A percentile compares a stretch with the other conserved stretches of the same genome.
Evolutionary conservation across 306 rosid genomes (phyloP).

Genomic region (Casuarina equisetifolia): DNA sequence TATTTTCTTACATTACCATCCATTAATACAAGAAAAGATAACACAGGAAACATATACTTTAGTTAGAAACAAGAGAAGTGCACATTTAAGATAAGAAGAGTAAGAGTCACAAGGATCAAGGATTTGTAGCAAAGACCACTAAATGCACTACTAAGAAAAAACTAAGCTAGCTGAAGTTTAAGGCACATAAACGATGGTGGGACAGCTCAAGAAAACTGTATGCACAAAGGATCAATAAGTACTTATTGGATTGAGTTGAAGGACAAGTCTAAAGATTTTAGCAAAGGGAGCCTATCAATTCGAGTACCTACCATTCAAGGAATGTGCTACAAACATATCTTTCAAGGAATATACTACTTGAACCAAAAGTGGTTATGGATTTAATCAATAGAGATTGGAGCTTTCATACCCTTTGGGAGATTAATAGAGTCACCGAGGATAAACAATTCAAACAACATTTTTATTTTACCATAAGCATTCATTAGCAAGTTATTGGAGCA

Average conservation of each 20-base stretch:
- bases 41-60: not conserved
- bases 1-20: not conserved
- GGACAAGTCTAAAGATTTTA: constrained; percentile 79
- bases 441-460: too few relatives aligned
- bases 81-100: not conserved
- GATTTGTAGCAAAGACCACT: not conserved
- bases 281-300: constrained; percentile 58
- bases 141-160: not conserved
- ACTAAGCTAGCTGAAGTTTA: not conserved
- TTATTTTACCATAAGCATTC: too few relatives aligned
- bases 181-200: not conserved
- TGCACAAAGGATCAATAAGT: constrained; percentile 23
- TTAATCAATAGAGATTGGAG: too few relatives aligned
- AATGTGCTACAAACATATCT: too few relatives aligned
- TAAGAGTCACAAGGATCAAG: not conserved
- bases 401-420: too few relatives aligned
- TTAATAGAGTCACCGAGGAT: too few relatives aligned
- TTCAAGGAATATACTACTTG: too few relatives aligned
- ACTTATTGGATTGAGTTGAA: constrained; percentile 51
- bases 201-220: not conserved
- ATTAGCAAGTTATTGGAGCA: too few relatives aligned
- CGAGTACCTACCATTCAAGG: too few relatives aligned
- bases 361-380: too few relatives aligned
- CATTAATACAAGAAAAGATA: not conserved
- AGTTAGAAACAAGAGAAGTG: not conserved